phyloP scores from a whole-genome alignment of 805 yeast species.

The Teunomyces lycoperdinae region DNA sequence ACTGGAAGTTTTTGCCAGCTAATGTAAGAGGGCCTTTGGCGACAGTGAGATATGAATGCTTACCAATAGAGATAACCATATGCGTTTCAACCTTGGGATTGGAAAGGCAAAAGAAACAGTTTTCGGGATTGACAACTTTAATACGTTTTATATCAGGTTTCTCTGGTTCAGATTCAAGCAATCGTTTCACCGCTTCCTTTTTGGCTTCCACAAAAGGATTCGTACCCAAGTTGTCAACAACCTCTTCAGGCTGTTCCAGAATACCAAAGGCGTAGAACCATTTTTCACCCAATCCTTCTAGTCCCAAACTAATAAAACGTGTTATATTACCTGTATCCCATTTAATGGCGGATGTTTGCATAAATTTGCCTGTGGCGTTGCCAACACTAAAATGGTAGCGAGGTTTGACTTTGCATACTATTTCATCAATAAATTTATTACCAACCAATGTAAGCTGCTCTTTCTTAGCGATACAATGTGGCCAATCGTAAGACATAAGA shows the following conservation, averaged over 20 bases:
- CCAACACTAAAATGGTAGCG: slow-evolving; percentile 67
- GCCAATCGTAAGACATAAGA: slow-evolving; percentile 61
- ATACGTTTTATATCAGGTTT: slow-evolving; percentile 19
- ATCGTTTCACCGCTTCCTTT: slow-evolving; percentile 8
- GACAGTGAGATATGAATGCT: slow-evolving; percentile 61
- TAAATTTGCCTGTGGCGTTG: slow-evolving; percentile 43
- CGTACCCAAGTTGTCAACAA: slow-evolving; percentile 7
- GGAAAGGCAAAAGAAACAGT: slow-evolving; percentile 81
- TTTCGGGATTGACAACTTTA: slow-evolving; percentile 51
- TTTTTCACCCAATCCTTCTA: slow-evolving; percentile 49
- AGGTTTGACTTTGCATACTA: slow-evolving; percentile 50
- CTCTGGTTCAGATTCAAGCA: slow-evolving; percentile 8
- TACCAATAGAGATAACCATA: slow-evolving; percentile 75
- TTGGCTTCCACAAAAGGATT: slow-evolving; percentile 28
- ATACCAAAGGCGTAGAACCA: slow-evolving; percentile 76
- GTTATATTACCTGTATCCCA: slow-evolving; percentile 52
- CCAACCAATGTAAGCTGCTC: slow-evolving; percentile 46
- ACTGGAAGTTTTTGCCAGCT: slow-evolving; percentile 44
- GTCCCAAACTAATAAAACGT: slow-evolving; percentile 64
- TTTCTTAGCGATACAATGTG: slow-evolving; percentile 46
- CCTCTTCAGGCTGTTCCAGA: slow-evolving; percentile 10
- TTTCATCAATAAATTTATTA: slow-evolving; percentile 40
- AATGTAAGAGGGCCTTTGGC: slow-evolving; percentile 84
- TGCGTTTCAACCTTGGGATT: slow-evolving; percentile 76
- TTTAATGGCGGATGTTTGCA: slow-evolving; percentile 55